A percentile compares a stretch with the other conserved stretches of the same genome.
Evolutionary conservation across 345 rosid species (phyloP).

Genomic region (Hirschfeldia incana): DNA sequence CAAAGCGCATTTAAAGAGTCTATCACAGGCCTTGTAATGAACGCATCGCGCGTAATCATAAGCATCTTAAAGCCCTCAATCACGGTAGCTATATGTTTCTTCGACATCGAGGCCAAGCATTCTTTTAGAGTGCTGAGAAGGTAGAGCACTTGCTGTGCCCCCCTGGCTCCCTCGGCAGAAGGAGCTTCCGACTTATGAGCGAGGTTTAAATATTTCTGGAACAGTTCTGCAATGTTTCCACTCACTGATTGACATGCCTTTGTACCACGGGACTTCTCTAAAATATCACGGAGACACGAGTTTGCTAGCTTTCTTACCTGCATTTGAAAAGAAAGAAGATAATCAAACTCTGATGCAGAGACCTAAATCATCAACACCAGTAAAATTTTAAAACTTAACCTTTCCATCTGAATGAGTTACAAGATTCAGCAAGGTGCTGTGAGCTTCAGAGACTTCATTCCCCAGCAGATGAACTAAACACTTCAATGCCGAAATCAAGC

Average conservation of each 20-base stretch:
- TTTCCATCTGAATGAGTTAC: constrained; percentile 60
- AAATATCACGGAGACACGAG: constrained; percentile 53
- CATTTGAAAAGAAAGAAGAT: no score
- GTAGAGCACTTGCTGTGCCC: constrained; percentile 76
- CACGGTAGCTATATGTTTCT: constrained; percentile 48
- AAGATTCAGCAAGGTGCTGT: constrained; percentile 45
- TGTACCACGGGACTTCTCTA: constrained; percentile 59
- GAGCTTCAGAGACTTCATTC: constrained; percentile 52
- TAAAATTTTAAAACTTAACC: neutral
- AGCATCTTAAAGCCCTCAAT: constrained; percentile 71
- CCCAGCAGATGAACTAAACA: constrained; percentile 62
- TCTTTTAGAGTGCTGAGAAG: constrained; percentile 72
- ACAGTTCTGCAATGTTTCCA: constrained; percentile 58
- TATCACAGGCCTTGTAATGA: constrained; percentile 68
- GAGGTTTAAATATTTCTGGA: constrained; percentile 68
- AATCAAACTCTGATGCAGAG: no score
- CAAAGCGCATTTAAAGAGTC: constrained; percentile 69
- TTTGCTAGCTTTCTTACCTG: constrained; percentile 71
- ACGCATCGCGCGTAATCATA: constrained; percentile 57
- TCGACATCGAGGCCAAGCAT: constrained; percentile 72
- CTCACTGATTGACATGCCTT: constrained; percentile 60
- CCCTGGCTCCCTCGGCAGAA: constrained; percentile 58
- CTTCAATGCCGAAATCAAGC: constrained; percentile 58
- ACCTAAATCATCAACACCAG: no score
- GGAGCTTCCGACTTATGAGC: constrained; percentile 60